phyloP scores from a whole-genome alignment of 228 moss, liverwort and hornwort genomes.

The Sphagnum magellanicum region DNA sequence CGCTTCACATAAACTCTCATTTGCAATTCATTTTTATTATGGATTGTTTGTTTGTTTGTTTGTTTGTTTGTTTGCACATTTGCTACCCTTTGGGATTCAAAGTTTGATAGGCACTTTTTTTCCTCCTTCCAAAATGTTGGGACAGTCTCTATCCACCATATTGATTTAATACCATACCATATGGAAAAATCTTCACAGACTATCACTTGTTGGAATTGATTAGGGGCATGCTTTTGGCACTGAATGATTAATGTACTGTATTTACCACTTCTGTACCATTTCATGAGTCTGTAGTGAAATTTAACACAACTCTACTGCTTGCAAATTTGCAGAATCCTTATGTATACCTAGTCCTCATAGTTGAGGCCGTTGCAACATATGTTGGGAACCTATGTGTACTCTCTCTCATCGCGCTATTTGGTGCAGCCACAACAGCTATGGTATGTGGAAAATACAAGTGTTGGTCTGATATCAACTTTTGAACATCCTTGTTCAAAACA shows the following conservation, averaged over 20 bases:
- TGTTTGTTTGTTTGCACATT: not conserved
- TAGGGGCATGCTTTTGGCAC: no score
- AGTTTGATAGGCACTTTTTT: no score
- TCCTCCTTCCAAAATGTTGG: no score
- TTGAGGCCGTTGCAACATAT: conserved; percentile 73
- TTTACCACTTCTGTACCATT: no score
- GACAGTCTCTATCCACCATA: no score
- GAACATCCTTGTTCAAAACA: not conserved
- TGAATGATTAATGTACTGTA: no score
- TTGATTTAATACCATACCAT: no score
- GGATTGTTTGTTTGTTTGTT: not conserved
- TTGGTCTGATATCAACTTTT: not conserved
- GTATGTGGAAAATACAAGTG: conserved; percentile 8
- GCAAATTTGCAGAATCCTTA: conserved; percentile 38
- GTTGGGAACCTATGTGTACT: conserved; percentile 79
- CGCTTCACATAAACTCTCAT: not conserved
- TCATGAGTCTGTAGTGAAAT: no score
- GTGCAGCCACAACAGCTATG: conserved; percentile 85
- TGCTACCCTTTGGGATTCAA: no score
- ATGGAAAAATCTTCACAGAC: no score
- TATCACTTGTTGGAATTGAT: no score
- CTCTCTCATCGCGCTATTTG: conserved; percentile 66
- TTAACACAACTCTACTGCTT: not conserved
- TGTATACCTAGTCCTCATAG: conserved; percentile 61
- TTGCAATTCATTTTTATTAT: not conserved